Evolutionary conservation across 2,329 filamentous ascomycete genomes (phyloP), one percentile per base, ranked within the genome.

Genomic region (Clarireedia homoeocarpa): DNA sequence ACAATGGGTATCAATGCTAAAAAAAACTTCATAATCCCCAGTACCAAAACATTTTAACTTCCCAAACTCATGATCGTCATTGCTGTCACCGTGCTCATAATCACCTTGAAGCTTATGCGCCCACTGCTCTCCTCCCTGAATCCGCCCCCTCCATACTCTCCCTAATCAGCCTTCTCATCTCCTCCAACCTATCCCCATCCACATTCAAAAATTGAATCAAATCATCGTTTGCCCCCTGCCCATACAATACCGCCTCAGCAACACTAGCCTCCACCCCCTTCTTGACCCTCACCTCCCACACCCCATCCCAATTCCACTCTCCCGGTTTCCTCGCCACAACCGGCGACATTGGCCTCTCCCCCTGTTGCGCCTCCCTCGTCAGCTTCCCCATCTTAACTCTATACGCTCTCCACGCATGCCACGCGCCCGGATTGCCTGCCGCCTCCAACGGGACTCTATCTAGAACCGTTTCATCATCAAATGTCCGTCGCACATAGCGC

Each of bases 241-340:
- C 89, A 72, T 85, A 97, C 24, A 97, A 73, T 4, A 89, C 84
- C 1, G 84, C 75, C 63, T 97, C 92, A 1, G 89, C 88, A 50
- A 90, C 73, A 66, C 90, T 95, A 9, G 81, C 78, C 51, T 85
- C 81, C 45, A 96, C 82, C 17, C 87, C 87, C 70, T 86, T 88
- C 71, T 83, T 85, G 1, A 96, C 91, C 54, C 92, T 81, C 61
- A 91, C 86, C 69, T 95, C 89, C 92, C 92, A 99, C 0, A 97
- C 92, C 0, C 92, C 91, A 66, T 96, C 90, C 92, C 92, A 97
- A 68, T 95, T 95, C 92, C 92, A 97, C 65, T 95, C 87, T 6
- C 87, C 88, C 0, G 90, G 90, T 50, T 80, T 77, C 58, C 84
- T 65, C 4, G 59, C 55, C 30, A 51, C 52, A 17, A 55, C 15